Evolutionary conservation across 768 basidiomycete genomes (phyloP), one percentile per base, ranked within the genome.

Genomic region (Termitomyces bulborhizus): DNA sequence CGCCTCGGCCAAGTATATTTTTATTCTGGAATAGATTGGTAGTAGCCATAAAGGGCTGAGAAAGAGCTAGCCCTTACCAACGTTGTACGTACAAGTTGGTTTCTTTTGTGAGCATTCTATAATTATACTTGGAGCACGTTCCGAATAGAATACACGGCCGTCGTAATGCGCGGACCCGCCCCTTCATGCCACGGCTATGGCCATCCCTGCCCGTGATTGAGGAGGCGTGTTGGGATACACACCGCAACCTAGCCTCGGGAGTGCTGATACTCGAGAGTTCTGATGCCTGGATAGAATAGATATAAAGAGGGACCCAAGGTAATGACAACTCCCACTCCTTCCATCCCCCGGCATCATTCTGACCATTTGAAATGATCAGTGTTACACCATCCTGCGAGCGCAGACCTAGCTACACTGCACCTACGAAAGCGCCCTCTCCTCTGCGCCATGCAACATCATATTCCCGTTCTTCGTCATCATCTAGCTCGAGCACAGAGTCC

Each of bases 391-490:
- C 46, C n/a, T 50, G 48, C 27, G 40, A 53, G 36, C 58, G 52
- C n/a, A 53, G 31, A 42, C 36, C 47, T 7, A 53, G 51, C 48
- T 60, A 56, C 34, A 56, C 58, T 4, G 53, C 58, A 13, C 51
- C 46, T 9, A 60, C 58, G 2, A 60, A 60, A 46, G 39, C 29
- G 0, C 58, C 58, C 21, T 60, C 58, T 27, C 58, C 58, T 11
- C 46, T 60, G 16, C 58, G 58, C 32, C 48, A 56, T 51, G 55
- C 58, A 6, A 60, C 58, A 54, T 60, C 55, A 5, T 60, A 56
- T 27, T 51, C 55, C 0, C 47, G 37, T 12, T 53, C 55, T 31
- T n/a, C 21, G 21, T 21, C 21, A 21, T 50, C 47, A 18, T 51
- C 55, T 15, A 12, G 36, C 39, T 44, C 43, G 29, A 47, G 56